phyloP scores from a whole-genome alignment of 208 protist genomes.

The Trichomonas gallinae region DNA sequence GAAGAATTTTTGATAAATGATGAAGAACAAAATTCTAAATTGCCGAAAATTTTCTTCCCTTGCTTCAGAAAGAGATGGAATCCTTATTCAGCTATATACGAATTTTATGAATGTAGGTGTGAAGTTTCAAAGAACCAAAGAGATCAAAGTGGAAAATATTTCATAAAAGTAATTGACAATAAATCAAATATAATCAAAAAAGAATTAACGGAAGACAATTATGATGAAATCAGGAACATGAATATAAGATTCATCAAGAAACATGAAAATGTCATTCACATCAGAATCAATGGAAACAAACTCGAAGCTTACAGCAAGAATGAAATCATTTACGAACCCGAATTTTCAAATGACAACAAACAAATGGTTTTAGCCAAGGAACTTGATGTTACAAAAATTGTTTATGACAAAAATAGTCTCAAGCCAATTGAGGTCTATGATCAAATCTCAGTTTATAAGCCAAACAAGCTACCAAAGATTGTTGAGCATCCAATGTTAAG shows the following conservation, averaged over 20 bases:
- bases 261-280: background rate
- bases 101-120: background rate
- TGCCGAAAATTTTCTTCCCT: background rate
- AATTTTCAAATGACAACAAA: background rate
- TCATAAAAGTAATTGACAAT: background rate
- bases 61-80: background rate
- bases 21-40: background rate
- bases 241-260: background rate
- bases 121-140: background rate
- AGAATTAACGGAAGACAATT: background rate
- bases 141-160: background rate
- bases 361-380: background rate
- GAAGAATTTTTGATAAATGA: background rate
- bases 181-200: background rate
- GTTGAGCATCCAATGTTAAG: too few species aligned
- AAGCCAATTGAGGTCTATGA: background rate
- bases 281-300: background rate
- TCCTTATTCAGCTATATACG: background rate
- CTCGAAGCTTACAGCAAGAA: background rate
- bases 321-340: background rate
- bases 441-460: background rate
- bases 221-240: background rate
- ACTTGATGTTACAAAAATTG: background rate
- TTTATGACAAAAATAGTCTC: background rate
- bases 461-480: too few species aligned